Evolutionary conservation across 202 grass and related monocot genomes (phyloP).

Genomic region (Zoysia matrella): DNA sequence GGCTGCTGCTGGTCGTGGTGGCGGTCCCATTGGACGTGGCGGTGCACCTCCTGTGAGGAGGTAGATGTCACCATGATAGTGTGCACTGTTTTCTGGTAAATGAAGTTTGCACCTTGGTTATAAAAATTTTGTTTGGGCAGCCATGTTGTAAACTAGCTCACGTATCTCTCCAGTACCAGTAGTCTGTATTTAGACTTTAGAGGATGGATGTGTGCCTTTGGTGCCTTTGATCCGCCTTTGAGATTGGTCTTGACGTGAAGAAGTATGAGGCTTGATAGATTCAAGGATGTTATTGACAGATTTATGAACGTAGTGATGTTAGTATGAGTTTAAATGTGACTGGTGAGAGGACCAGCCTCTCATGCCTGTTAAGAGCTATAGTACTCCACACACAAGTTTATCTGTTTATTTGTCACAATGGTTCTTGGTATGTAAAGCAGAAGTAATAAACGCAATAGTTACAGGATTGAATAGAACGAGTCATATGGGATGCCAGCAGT

Average conservation of each 20-base stretch:
- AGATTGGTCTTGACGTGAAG: constrained; percentile 1
- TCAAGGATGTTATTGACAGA: background rate
- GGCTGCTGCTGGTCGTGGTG: constrained; percentile 52
- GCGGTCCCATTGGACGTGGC: constrained; percentile 47
- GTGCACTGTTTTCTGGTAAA: background rate
- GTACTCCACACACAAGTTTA: background rate
- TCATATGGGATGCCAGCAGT: too few species aligned
- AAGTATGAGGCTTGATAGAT: background rate
- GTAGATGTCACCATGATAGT: background rate
- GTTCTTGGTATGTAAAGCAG: background rate
- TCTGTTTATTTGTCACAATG: background rate
- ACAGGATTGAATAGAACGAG: background rate
- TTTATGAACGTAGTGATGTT: background rate
- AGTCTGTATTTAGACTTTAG: background rate
- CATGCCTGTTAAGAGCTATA: background rate
- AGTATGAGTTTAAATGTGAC: background rate
- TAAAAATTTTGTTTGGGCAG: constrained; percentile 20
- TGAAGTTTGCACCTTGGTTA: background rate
- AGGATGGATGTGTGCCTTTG: background rate
- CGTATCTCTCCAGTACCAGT: constrained; percentile 12
- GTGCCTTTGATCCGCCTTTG: background rate
- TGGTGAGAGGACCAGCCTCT: background rate
- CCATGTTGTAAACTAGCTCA: constrained; percentile 32
- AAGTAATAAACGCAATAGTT: background rate
- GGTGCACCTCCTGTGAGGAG: constrained; percentile 44